A percentile compares a stretch with the other conserved stretches of the same genome.
Conservation (phyloP, 345 rosid species). For the Rhodamnia rubescens region DNA sequence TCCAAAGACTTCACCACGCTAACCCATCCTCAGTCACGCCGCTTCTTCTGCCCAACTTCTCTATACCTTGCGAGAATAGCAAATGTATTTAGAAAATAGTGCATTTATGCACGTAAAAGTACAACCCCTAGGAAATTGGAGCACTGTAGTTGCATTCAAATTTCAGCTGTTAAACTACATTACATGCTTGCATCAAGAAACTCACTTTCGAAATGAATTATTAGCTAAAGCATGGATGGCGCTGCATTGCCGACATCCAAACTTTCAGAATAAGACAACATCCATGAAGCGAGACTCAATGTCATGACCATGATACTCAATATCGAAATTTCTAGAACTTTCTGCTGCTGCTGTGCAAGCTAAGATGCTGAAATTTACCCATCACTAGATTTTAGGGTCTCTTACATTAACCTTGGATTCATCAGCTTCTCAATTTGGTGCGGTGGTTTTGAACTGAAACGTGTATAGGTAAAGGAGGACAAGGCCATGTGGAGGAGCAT, state of each 20-base stretch:
- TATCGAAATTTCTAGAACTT: neutral
- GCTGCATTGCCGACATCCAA: neutral
- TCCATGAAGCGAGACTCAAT: neutral
- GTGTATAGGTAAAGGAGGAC: neutral
- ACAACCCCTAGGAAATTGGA: neutral
- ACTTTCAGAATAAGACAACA: neutral
- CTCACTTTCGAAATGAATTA: neutral
- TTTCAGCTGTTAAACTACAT: neutral
- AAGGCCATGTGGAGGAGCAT: neutral
- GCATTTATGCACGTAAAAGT: neutral
- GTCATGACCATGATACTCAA: neutral
- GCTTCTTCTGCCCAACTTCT: slow-evolving; percentile 11
- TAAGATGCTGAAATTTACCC: neutral
- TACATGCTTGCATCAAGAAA: neutral
- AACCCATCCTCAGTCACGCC: slow-evolving; percentile 16
- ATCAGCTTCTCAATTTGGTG: neutral
- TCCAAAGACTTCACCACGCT: neutral
- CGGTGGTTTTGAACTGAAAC: neutral
- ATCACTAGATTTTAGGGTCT: neutral
- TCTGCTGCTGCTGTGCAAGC: neutral
- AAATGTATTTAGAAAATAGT: neutral
- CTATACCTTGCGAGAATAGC: slow-evolving; percentile 38
- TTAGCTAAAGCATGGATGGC: neutral
- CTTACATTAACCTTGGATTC: neutral
- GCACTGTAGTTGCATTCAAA: neutral